Conservation (phyloP, 192 early-diverging fungal species). For the Rhizophagus sp. region DNA sequence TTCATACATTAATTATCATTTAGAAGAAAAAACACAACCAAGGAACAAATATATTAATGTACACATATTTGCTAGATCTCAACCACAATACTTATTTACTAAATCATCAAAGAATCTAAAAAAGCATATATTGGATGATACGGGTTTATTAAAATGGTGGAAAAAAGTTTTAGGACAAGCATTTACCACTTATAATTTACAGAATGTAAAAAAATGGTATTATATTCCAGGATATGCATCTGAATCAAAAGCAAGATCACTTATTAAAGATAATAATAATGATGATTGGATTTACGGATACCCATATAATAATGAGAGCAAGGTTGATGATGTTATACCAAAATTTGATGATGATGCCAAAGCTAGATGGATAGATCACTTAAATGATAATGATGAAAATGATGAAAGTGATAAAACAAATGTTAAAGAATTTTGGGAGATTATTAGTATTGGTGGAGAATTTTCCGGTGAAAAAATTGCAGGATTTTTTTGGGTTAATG, state of each 20-base stretch:
- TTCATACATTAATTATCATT: constrained; percentile 14
- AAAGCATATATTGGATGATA: constrained; percentile 68
- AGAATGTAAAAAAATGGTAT: constrained; percentile 43
- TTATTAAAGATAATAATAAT: constrained; percentile 31
- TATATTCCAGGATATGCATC: constrained; percentile 56
- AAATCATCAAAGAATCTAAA: constrained; percentile 60
- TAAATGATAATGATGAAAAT: constrained; percentile 36
- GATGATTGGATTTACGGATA: constrained; percentile 36
- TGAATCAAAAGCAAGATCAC: constrained; percentile 36
- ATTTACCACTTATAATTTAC: background rate
- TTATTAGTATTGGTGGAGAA: constrained; percentile 73
- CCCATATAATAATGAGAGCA: constrained; percentile 40
- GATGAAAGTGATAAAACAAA: constrained; percentile 41
- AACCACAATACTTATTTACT: constrained; percentile 85
- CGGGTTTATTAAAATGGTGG: constrained; percentile 79
- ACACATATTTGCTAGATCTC: constrained; percentile 79
- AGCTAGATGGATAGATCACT: constrained; percentile 42
- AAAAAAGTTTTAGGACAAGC: constrained; percentile 38
- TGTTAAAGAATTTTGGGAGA: constrained; percentile 62
- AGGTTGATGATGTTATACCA: constrained; percentile 45
- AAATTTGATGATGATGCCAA: constrained; percentile 59
- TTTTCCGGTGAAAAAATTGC: constrained; percentile 69
- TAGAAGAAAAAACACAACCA: background rate
- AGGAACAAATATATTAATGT: constrained; percentile 27
- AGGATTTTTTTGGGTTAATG: constrained; percentile 60